A percentile compares a stretch with the other conserved stretches of the same genome.
Evolutionary conservation across 176 grass and related monocot genomes (phyloP).

Genomic region (Lolium multiflorum): DNA sequence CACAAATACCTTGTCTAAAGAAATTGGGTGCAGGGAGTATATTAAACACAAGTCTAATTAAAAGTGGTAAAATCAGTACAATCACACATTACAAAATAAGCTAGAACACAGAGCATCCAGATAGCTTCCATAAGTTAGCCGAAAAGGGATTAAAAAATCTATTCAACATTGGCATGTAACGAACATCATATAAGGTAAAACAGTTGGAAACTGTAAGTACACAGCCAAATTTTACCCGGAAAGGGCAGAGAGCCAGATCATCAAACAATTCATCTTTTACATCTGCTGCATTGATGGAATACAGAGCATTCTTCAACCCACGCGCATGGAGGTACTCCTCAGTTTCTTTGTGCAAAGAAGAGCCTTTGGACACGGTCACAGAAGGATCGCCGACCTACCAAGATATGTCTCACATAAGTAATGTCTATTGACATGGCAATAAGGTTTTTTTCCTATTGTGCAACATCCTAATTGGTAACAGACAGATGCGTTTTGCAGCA

Average conservation of each 20-base stretch:
- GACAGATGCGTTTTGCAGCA: not conserved
- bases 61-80: not conserved
- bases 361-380: conserved; percentile 77
- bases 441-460: not conserved
- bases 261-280: conserved; percentile 76
- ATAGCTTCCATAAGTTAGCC: conserved; percentile 5
- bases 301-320: conserved; percentile 64
- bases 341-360: conserved; percentile 68
- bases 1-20: not conserved
- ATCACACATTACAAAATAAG: not conserved
- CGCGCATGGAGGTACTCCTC: conserved; percentile 63
- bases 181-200: not conserved
- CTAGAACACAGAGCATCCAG: not conserved
- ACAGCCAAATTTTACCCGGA: conserved; percentile 54
- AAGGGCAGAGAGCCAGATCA: conserved; percentile 70
- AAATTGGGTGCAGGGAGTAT: not conserved
- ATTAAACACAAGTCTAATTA: not conserved
- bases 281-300: conserved; percentile 63
- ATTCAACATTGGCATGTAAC: not conserved
- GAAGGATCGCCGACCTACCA: conserved; percentile 68
- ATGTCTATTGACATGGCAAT: not conserved
- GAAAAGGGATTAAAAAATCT: not conserved
- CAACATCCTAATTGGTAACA: not conserved
- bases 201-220: not conserved
- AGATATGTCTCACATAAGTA: not conserved